Evolutionary conservation across 2,329 filamentous ascomycete genomes (phyloP).

Genomic region (Penicillium sp.): DNA sequence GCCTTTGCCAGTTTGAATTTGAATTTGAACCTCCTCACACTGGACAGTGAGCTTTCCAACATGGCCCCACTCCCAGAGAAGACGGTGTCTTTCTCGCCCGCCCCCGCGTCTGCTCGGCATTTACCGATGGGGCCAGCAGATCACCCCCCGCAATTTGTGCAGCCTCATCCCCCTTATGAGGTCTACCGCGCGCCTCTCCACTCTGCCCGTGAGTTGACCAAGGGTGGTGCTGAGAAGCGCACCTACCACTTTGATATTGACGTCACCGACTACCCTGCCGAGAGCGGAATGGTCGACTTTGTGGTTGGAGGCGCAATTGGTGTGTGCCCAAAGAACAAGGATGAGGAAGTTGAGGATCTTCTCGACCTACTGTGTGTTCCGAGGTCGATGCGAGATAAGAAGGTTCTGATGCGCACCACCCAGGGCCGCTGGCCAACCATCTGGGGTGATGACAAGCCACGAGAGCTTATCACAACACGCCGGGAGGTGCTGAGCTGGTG

Average conservation of each 20-base stretch:
- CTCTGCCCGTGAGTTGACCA: conserved; percentile 82
- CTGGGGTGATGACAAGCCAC: conserved; percentile 86
- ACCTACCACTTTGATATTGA: conserved; percentile 98
- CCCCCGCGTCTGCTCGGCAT: conserved; percentile 36
- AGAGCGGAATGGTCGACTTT: conserved; percentile 81
- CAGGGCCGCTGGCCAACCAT: conserved; percentile 93
- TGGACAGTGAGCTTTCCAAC: conserved; percentile 68
- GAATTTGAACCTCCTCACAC: conserved; percentile 71
- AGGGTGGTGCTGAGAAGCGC: conserved; percentile 85
- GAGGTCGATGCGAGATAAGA: conserved; percentile 79
- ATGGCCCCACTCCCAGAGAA: conserved; percentile 72
- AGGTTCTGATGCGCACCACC: conserved; percentile 74
- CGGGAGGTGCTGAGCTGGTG: conserved; percentile 95
- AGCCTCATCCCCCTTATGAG: conserved; percentile 90
- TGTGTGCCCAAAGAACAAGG: conserved; percentile 83
- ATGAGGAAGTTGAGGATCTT: conserved; percentile 74
- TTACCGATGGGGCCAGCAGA: conserved; percentile 40
- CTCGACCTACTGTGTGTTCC: conserved; percentile 81
- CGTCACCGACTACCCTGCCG: conserved; percentile 87
- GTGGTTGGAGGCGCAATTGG: conserved; percentile 96
- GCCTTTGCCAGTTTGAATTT: conserved; percentile 80
- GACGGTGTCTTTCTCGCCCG: conserved; percentile 64
- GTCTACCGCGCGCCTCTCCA: conserved; percentile 89
- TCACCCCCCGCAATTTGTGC: conserved; percentile 84
- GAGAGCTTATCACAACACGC: conserved; percentile 85